phyloP scores from a whole-genome alignment of 257 asterid species.

The Fraxinus americana region DNA sequence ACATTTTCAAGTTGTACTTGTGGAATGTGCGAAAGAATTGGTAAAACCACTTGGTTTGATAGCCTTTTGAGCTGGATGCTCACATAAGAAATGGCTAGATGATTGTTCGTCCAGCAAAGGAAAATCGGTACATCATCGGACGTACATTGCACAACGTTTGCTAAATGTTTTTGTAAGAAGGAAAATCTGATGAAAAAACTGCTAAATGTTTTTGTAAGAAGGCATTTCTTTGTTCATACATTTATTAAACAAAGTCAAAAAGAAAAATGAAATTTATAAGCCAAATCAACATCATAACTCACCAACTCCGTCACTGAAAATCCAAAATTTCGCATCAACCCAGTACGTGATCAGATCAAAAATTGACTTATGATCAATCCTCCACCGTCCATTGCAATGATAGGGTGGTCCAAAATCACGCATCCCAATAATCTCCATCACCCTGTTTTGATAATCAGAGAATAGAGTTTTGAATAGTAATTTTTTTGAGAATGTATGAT shows the following conservation, averaged over 20 bases:
- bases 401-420: constrained; percentile 38
- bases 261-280: not conserved
- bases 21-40: constrained; percentile 71
- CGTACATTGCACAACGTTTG: not conserved
- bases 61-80: constrained; percentile 76
- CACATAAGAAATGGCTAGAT: constrained; percentile 27
- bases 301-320: constrained; percentile 21
- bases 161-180: too few species aligned
- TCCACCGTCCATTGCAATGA: constrained; percentile 28
- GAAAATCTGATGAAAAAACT: too few species aligned
- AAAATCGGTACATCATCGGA: not conserved
- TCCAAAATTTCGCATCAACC: not conserved
- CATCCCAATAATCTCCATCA: constrained; percentile 36
- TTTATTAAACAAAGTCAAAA: too few species aligned
- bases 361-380: constrained; percentile 9
- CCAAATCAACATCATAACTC: not conserved
- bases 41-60: constrained; percentile 72
- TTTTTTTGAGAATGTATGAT: too few species aligned
- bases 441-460: too few species aligned
- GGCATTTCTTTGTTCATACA: too few species aligned
- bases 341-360: constrained; percentile 12
- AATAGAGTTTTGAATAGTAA: too few species aligned
- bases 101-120: not conserved
- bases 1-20: constrained; percentile 61
- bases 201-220: too few species aligned